phyloP scores from a whole-genome alignment of 768 basidiomycete genomes.

The Amanita rimosa region DNA sequence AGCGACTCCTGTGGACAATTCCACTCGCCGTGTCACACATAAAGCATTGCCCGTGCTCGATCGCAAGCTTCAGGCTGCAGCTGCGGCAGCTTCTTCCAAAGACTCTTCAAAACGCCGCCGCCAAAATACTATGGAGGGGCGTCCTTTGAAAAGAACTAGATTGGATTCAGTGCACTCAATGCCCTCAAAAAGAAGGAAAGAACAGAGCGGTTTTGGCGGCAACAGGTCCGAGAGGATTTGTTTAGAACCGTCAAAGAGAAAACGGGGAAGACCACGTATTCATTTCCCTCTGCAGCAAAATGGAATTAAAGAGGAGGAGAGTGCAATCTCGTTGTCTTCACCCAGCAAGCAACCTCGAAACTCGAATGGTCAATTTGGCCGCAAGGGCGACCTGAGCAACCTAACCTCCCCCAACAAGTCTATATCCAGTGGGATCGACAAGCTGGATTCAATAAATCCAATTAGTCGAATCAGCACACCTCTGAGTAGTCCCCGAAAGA shows the following conservation, averaged over 20 bases:
- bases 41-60: slow-evolving; percentile 41
- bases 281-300: slow-evolving; percentile 18
- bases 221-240: neutral
- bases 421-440: neutral
- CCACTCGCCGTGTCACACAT: slow-evolving; percentile 37
- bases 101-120: slow-evolving; percentile 19
- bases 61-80: slow-evolving; percentile 38
- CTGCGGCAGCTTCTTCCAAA: slow-evolving; percentile 18
- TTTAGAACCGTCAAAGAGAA: slow-evolving; percentile 23
- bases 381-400: slow-evolving; percentile 35
- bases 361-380: slow-evolving; percentile 53
- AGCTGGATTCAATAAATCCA: neutral
- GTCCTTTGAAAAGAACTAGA: slow-evolving; percentile 4
- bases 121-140: slow-evolving; percentile 16
- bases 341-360: slow-evolving; percentile 41
- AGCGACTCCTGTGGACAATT: slow-evolving; percentile 32
- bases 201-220: neutral
- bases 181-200: slow-evolving; percentile 2
- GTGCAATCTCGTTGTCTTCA: slow-evolving; percentile 32
- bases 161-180: neutral
- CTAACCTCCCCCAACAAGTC: neutral
- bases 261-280: slow-evolving; percentile 31
- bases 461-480: neutral
- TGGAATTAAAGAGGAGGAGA: slow-evolving; percentile 18
- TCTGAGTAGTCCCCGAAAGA: slow-evolving; percentile 14